Base-by-base conservation (phyloP, 768 basidiomycete species). In the Podaxis sp. region DNA sequence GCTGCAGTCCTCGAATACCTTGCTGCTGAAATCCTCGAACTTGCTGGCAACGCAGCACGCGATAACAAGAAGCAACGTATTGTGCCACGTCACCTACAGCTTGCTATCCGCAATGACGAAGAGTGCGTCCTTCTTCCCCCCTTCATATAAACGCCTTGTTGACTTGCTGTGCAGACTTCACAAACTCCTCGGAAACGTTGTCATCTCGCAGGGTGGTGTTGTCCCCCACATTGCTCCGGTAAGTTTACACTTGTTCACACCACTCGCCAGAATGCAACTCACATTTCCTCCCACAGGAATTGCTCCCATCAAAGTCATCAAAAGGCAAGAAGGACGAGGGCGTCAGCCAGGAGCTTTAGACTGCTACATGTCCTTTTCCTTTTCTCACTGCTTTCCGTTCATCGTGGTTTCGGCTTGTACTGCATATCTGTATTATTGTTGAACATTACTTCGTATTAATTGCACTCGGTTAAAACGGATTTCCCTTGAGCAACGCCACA, bases 11-110 rank as follows among this genome's bases (percentile, higher is more conserved):
- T 95, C 61, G 94, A 95, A 71, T 93, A 96, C 76, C 84, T 95
- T 62, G 86, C 93, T 38, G 94, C 94, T 54, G 94, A 96, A 73
- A 95, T 96, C 72, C 85, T 95, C 67, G 94, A 96, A 77, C 79
- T 95, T 47, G 93, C 94, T 63, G 94, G 94, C 36, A 91, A 91
- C 59, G 91, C 91, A 40, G 91, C 91, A 42, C 89, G 91, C 57
- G 91, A 90, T 75, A 93, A 93, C 82, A 93, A 92, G 82, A 92
- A 95, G 79, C 89, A 92, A 63, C 93, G 94, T 85, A 95, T 96
- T 69, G 91, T 95, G 23, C 94, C 94, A 50, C 89, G 94, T 73
- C 94, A 97, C 75, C 77, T 96, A 50, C 94, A 97, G 73, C 85
- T 96, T 64, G 94, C 94, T 63, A 94, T 97, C 75, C 86, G 95